Conservation (phyloP, 768 basidiomycete species). For the Sarcodon aspratus region DNA sequence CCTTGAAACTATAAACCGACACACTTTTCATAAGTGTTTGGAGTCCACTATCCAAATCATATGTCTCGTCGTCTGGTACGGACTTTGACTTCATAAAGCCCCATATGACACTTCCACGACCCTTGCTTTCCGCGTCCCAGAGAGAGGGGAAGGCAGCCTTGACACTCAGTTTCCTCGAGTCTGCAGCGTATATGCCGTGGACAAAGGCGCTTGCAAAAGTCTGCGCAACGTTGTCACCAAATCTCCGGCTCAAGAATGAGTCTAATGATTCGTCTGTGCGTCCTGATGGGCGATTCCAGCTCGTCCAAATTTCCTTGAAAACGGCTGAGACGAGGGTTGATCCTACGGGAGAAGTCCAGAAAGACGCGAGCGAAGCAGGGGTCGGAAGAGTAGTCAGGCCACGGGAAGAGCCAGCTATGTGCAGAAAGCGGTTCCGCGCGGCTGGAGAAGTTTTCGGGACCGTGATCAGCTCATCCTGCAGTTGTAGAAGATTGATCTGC, state of each 20-base stretch:
- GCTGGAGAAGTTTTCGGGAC: slow-evolving; percentile 59
- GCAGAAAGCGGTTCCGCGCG: slow-evolving; percentile 68
- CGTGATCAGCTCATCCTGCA: slow-evolving; percentile 50
- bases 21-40: slow-evolving; percentile 37
- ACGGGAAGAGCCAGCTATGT: slow-evolving; percentile 30
- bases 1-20: slow-evolving; percentile 72
- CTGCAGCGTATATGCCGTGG: slow-evolving; percentile 90
- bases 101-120: slow-evolving; percentile 57
- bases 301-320: slow-evolving; percentile 29
- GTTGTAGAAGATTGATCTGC: slow-evolving; percentile 67
- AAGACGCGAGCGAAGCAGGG: slow-evolving; percentile 28
- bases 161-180: slow-evolving; percentile 63
- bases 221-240: slow-evolving; percentile 63
- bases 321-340: slow-evolving; percentile 41
- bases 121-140: slow-evolving; percentile 57
- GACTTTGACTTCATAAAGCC: slow-evolving; percentile 31
- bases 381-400: slow-evolving; percentile 35
- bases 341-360: slow-evolving; percentile 26
- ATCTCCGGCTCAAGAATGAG: slow-evolving; percentile 60
- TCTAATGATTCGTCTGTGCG: slow-evolving; percentile 72
- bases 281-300: slow-evolving; percentile 2
- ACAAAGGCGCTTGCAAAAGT: slow-evolving; percentile 68
- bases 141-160: slow-evolving; percentile 68
- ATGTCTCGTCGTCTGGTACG: slow-evolving; percentile 16
- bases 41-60: slow-evolving; percentile 37